phyloP scores from a whole-genome alignment of 495 filamentous ascomycete genomes.

The Copromyces sp. region DNA sequence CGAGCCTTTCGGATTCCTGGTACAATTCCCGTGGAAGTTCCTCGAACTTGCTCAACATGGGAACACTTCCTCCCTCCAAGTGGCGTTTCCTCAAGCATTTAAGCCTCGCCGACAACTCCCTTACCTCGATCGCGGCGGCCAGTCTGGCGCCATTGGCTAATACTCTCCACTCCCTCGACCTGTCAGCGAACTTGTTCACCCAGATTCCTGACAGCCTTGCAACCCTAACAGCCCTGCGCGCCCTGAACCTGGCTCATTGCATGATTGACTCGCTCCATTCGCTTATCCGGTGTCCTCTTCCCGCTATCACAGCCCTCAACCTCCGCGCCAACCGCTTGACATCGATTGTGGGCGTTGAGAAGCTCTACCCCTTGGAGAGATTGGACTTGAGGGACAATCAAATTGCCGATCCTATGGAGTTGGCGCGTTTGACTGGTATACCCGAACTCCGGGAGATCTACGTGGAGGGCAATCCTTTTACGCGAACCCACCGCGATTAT shows the following conservation, averaged over 20 bases:
- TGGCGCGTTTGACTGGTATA: conserved; percentile 80
- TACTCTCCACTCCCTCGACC: conserved; percentile 79
- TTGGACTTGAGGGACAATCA: conserved; percentile 89
- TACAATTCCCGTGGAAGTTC: conserved; percentile 55
- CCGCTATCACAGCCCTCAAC: conserved; percentile 88
- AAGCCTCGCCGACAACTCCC: conserved; percentile 79
- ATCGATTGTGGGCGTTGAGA: conserved; percentile 85
- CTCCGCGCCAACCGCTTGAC: conserved; percentile 79
- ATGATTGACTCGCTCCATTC: conserved; percentile 96
- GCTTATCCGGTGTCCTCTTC: conserved; percentile 72
- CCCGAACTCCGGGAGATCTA: conserved; percentile 89
- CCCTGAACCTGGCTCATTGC: conserved; percentile 86
- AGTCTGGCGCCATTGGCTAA: conserved; percentile 74
- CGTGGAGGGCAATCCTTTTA: conserved; percentile 83
- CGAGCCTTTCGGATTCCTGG: conserved; percentile 63
- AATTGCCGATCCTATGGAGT: conserved; percentile 78
- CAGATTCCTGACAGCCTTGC: conserved; percentile 86
- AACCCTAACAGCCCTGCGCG: conserved; percentile 67
- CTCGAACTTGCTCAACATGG: conserved; percentile 56
- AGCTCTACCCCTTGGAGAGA: conserved; percentile 75
- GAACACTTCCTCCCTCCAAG: conserved; percentile 67
- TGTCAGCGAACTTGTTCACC: conserved; percentile 82
- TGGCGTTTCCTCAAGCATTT: conserved; percentile 92
- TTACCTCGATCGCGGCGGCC: conserved; percentile 64
- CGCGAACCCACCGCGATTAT: conserved; percentile 74